Evolutionary conservation across 2,329 filamentous ascomycete genomes (phyloP), one percentile per base, ranked within the genome.

Genomic region (Geoglossum cookeanum): DNA sequence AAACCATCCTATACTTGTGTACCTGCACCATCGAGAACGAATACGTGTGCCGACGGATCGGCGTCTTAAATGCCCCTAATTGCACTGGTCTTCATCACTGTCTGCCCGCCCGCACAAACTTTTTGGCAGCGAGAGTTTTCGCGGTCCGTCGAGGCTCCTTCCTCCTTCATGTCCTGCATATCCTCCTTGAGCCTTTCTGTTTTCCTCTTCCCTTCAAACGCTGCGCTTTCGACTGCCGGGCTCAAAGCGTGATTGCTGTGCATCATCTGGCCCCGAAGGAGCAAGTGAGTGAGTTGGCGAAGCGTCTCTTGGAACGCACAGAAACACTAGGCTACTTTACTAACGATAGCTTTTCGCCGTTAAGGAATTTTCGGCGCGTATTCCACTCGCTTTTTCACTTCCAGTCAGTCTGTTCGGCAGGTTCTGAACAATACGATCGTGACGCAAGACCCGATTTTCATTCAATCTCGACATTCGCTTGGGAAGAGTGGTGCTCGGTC

Each of bases 401-500:
- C 39, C n/a, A 15, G 39, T 15, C 39, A 15, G 17, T 29, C 22
- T 9, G 48, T 63, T 67, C 66, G 67, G 66, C 66, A 62, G 66
- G 66, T 63, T 66, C 66, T 68, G 66, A 65, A 67, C 59, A 37
- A 32, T 39, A 35, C 53, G 30, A 52, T 47, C 30, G 51, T 47
- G 48, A 56, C 62, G 63, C 51, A 57, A 66, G 64, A 58, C 55
- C 56, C n/a, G 6, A 45, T 30, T 17, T 30, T 29, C n/a, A 27
- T 51, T 3, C 27, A 32, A 17, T 51, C 8, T 51, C 15, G 42
- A 17, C 27, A 9, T 51, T 32, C 48, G n/a, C 48, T 33, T 51
- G 11, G 29, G 22, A 4, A 27, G 22, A 15, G 5, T 32, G 29
- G 15, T 11, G 64, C 63, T 63, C 64, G 63, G 77, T 77, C 75